Evolutionary conservation across 768 basidiomycete genomes (phyloP), one percentile per base, ranked within the genome.

Genomic region (Leccinellum rugosiceps): DNA sequence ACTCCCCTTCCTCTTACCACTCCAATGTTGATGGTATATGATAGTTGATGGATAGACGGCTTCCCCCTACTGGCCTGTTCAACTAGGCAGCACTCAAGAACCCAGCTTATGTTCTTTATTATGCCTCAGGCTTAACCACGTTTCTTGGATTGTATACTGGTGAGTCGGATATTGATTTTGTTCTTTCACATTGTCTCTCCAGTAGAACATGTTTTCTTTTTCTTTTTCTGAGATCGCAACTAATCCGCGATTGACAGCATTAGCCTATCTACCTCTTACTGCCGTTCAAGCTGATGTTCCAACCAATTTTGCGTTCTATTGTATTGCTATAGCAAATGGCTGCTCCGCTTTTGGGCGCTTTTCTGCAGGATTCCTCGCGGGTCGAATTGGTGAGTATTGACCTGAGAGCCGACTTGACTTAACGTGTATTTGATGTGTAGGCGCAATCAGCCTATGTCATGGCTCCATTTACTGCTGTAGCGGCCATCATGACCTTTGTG

Each of bases 71-170:
- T 4, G 85, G 87, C 10, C 64, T 91, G 19, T 74, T 88, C 45
- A 85, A 86, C 62, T 72, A 76, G 48, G 60, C 63, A 4, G 79
- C 80, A 14, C 86, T 85, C 72, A 73, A 61, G 61, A 78, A 70
- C 50, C 65, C 66, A 7, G 71, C 72, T 5, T 92, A 81, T 67
- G 69, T 80, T 0, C 53, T 84, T 1, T 92, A 85, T 65, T 84
- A 83, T 47, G 9, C 77, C 3, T 83, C 86, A 0, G 78, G 80
- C 19, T 19, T 21, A 56, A 65, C 83, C 19, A 73, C 70, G n/a
- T 90, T 86, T 69, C 78, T 92, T 13, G 89, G 89, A 6, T 68
- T 91, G 11, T 91, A 89, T 65, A 88, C 86, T 0, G 72, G 87
- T 80, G 50, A 47, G 74, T 67, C 56, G n/a, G 50, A 57, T 44